Evolutionary conservation across 129 eudicot genomes (phyloP).

Genomic region (Sambucus nigra): DNA sequence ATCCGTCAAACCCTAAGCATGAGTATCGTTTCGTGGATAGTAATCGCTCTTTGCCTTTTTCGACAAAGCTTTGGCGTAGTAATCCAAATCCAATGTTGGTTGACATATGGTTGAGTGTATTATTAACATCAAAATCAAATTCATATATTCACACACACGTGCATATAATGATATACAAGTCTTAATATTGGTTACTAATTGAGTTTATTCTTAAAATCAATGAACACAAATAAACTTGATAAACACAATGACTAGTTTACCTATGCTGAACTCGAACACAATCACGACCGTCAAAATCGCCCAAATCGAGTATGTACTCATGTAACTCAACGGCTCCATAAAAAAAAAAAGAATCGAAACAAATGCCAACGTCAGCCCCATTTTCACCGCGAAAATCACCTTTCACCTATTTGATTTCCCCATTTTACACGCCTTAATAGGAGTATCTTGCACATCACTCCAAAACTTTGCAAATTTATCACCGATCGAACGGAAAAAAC

Average conservation of each 20-base stretch:
- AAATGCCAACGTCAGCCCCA: constrained; percentile 63
- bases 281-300: constrained; percentile 84
- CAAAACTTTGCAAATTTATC: constrained; percentile 28
- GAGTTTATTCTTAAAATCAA: background rate
- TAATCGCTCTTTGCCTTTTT: too few relatives aligned
- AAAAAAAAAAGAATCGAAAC: constrained; percentile 79
- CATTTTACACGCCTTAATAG: constrained; percentile 43
- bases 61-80: too few relatives aligned
- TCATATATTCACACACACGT: too few relatives aligned
- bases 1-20: too few relatives aligned
- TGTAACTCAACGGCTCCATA: constrained; percentile 46
- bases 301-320: constrained; percentile 61
- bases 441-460: constrained; percentile 17
- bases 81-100: too few relatives aligned
- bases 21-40: too few relatives aligned
- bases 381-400: constrained; percentile 60
- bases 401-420: constrained; percentile 71
- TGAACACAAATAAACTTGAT: too few relatives aligned
- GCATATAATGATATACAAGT: too few relatives aligned
- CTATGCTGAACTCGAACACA: constrained; percentile 88
- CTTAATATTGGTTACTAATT: too few relatives aligned
- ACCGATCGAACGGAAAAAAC: constrained; percentile 2
- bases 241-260: constrained; percentile 21
- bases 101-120: too few relatives aligned
- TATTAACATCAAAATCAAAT: too few relatives aligned